Base-by-base conservation (phyloP, 257 asterid genomes). In the Nemophila menziesii region DNA sequence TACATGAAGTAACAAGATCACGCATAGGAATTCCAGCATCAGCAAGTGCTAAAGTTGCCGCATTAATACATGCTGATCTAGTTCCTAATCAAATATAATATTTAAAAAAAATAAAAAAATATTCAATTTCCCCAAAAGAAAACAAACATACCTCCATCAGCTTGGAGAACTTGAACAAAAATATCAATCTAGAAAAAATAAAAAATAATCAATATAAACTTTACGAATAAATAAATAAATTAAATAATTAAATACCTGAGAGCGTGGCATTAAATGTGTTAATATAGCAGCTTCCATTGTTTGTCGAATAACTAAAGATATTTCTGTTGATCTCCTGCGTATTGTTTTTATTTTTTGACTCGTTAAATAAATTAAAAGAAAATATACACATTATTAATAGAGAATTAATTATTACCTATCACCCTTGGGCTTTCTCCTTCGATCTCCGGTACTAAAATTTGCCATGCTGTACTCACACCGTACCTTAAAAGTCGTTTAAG, bases 401-500 rank as follows among this genome's bases (percentile, higher is more conserved):
- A 9, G 36, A 29, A 29, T 7, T 10, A 29, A 7, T 7, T 29
- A 43, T 52, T 69, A 87, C 97, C 97, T 75, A 62, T 90, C 96
- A 27, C 86, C 94, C 78, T 90, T 90, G 34, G 94, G 92, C 61
- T 69, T 81, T 62, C 93, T 85, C 83, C 59, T 71, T 49, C 96
- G 83, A 69, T 85, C 96, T 48, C 99, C 99, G 11, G 96, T 79
- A 52, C 99, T 85, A 71, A 90, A 90, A 65, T 85, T 90, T 47
- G 96, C 99, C 99, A 90, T 90, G 75, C 94, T 79, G 61, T 90
- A 90, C 69, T 85, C 99, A 16, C 99, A 85, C 2, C 94, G 92
- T 6, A 90, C 90, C 97, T 87, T 13, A 29, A 45, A 29, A 22
- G 20, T 20, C 5, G 22, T 9, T 21, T 9, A 16, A 22, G n/a